Evolutionary conservation across 2,329 filamentous ascomycete species (phyloP), one percentile per base, ranked within the genome.

Genomic region (Trichoderma sp.): DNA sequence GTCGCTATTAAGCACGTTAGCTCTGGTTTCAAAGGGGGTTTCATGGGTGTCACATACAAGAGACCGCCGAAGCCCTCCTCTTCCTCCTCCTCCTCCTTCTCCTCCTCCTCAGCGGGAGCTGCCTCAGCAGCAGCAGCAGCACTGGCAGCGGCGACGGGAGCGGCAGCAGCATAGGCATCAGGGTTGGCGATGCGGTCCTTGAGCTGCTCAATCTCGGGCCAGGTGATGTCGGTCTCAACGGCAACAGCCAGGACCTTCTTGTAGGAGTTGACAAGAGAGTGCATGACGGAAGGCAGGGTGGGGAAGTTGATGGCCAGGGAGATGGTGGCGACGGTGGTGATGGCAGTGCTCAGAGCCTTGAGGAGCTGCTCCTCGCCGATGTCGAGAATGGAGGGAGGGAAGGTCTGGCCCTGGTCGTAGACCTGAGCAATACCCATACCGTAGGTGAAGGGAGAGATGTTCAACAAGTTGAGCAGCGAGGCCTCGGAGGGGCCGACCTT

Each of bases 151-250:
- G 89, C 90, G 72, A 80, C 88, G 68, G 94, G 93, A 73, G 91
- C 93, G 73, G 94, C 86, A 58, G 92, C 81, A 73, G 94, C 95
- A 82, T 98, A 99, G 67, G 93, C 93, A 67, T 99, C 95, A 75
- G 96, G 96, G 89, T 99, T 98, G 84, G 93, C 93, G 78, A 99
- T 97, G 82, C 95, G 93, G 86, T 99, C 95, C 92, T 99, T 99
- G 86, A 99, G 91, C 84, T 97, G 88, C 78, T 96, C 90, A 78
- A 99, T 97, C 83, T 92, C 93, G 77, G 94, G 90, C 94, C 95
- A 99, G 84, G 89, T 90, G 87, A 90, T 91, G 74, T 97, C 94
- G 76, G 92, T 97, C 84, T 90, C 88, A 78, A 99, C 82, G 77
- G 95, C 96, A 77, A 97, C 89, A 74, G 95, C 87, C 75, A 98